These are phyloP conservation scores for Kingdonia uniflora DNA, from an alignment of 164 flowering plant genomes.

Conservation along the genomic window DNA sequence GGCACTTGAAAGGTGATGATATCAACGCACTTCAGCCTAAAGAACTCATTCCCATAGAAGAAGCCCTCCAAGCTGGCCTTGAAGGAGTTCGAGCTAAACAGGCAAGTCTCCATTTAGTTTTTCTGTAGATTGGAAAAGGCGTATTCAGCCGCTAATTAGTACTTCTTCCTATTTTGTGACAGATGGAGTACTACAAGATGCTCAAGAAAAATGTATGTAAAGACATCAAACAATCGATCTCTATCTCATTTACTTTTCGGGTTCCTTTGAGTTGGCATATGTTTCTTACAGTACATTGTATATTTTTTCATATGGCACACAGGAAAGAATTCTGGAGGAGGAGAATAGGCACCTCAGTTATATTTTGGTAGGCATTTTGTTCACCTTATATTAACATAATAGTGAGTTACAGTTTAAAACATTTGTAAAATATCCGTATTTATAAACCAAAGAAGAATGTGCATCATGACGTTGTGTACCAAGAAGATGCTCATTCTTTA, in stretches of 20 bases:
- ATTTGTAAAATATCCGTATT: too few relatives aligned
- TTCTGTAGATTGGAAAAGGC: background rate
- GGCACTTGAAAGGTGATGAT: slow-evolving; percentile 90
- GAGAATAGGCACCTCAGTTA: slow-evolving; percentile 36
- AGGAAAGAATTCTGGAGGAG: slow-evolving; percentile 38
- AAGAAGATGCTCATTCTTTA: too few relatives aligned
- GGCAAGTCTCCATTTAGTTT: slow-evolving; percentile 12
- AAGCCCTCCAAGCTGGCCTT: slow-evolving; percentile 54
- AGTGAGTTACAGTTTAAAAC: too few relatives aligned
- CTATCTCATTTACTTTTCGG: background rate
- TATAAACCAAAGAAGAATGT: too few relatives aligned
- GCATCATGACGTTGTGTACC: too few relatives aligned
- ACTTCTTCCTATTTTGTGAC: slow-evolving; percentile 5
- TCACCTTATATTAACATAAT: too few relatives aligned
- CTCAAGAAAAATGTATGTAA: slow-evolving; percentile 31
- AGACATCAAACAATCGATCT: slow-evolving; percentile 4
- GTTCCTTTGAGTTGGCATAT: background rate
- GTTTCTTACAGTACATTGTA: background rate
- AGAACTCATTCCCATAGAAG: slow-evolving; percentile 56
- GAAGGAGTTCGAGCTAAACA: slow-evolving; percentile 26
- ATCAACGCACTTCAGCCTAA: slow-evolving; percentile 34
- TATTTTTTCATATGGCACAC: slow-evolving; percentile 1
- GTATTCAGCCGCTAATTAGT: background rate
- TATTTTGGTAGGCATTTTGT: slow-evolving; percentile 29
- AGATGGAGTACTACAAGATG: slow-evolving; percentile 27